phyloP scores from a whole-genome alignment of 2,329 filamentous ascomycete species.

The Cladosporium velox region DNA sequence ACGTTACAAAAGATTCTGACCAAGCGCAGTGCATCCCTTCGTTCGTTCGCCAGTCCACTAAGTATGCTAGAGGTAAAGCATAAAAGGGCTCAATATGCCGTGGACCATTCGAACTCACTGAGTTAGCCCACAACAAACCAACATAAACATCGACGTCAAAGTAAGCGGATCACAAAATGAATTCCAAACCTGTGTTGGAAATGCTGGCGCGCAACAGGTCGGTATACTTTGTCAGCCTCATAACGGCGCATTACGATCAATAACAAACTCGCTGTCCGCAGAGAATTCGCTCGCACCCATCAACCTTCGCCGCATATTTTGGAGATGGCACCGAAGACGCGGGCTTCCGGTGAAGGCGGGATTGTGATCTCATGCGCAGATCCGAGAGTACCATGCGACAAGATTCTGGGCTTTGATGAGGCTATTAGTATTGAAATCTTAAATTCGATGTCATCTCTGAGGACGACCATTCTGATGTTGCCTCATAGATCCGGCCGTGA shows the following conservation, averaged over 20 bases:
- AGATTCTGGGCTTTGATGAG: constrained; percentile 18
- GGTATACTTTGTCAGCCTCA: neutral
- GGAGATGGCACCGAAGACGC: neutral
- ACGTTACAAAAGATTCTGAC: neutral
- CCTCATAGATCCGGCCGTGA: constrained; percentile 15
- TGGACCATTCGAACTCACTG: neutral
- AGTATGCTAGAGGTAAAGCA: neutral
- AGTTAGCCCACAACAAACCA: neutral
- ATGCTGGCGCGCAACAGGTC: neutral
- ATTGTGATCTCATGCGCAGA: constrained; percentile 20
- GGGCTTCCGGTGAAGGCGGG: constrained; percentile 11
- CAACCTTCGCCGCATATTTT: neutral
- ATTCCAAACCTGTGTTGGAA: neutral
- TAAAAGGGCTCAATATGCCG: neutral
- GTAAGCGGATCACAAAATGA: neutral
- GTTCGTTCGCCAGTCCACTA: neutral
- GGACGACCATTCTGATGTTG: neutral
- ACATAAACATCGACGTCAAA: neutral
- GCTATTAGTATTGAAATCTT: neutral
- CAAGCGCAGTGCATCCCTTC: neutral
- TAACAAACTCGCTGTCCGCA: neutral
- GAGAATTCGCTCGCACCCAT: neutral
- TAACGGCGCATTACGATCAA: too few relatives aligned
- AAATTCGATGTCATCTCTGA: neutral
- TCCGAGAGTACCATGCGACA: constrained; percentile 17